Conservation (phyloP, 106 monocot genomes). For the Agapanthus africanus region DNA sequence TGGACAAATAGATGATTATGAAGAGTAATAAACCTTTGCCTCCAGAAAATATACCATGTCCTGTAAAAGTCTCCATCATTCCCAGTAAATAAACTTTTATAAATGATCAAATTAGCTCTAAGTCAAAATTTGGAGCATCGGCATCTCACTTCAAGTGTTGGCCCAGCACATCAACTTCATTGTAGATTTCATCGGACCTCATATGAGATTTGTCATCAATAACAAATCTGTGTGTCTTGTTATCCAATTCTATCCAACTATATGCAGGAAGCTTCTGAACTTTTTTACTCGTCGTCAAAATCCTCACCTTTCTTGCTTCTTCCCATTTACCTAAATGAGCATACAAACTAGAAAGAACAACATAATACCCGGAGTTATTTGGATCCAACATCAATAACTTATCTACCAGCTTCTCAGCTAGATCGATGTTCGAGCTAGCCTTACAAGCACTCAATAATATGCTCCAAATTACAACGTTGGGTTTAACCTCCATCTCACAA, state of each 20-base stretch:
- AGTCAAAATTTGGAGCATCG: slow-evolving; percentile 20
- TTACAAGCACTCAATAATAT: slow-evolving; percentile 73
- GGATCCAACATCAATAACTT: slow-evolving; percentile 70
- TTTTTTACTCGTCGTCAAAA: slow-evolving; percentile 55
- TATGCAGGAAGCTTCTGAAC: slow-evolving; percentile 71
- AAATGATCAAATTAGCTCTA: slow-evolving; percentile 17
- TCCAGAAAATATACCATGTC: not conserved
- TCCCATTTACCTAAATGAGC: slow-evolving; percentile 69
- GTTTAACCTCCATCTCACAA: slow-evolving; percentile 58
- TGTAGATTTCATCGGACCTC: slow-evolving; percentile 61
- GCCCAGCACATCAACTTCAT: slow-evolving; percentile 31
- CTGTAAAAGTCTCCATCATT: not conserved
- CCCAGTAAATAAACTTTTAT: not conserved
- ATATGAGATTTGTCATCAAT: slow-evolving; percentile 63
- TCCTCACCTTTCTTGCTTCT: slow-evolving; percentile 58
- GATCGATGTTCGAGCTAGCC: slow-evolving; percentile 39
- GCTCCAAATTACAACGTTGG: slow-evolving; percentile 77
- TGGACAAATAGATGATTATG: no score
- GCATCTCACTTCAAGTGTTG: slow-evolving; percentile 32
- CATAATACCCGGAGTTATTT: slow-evolving; percentile 77
- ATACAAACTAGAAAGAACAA: slow-evolving; percentile 72
- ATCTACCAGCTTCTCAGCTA: slow-evolving; percentile 57
- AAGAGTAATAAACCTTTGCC: not conserved
- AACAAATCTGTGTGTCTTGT: slow-evolving; percentile 56
- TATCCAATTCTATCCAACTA: slow-evolving; percentile 88